Evolutionary conservation across 257 asterid species (phyloP), one percentile per base, ranked within the genome.

Genomic region (Lycium ferocissimum): DNA sequence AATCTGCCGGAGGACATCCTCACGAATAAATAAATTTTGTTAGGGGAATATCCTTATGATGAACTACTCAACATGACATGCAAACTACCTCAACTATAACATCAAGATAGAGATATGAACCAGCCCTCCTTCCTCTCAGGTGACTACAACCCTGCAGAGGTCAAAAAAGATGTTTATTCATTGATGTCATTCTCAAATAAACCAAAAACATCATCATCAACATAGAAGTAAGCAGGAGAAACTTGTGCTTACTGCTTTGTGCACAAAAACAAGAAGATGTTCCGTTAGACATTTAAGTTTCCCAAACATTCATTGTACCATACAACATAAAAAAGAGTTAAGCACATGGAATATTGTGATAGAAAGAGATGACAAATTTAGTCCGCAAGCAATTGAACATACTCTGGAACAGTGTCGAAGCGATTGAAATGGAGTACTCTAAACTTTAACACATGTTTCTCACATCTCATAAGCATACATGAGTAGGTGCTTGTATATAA

Each of bases 91-190:
- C 91, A 84, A 95, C 93, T 84, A 91, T 94, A 61, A 90, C 98
- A 92, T 96, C 99, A 85, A 96, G 95, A 89, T 92, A 96, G 87
- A 96, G 90, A 84, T 89, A 92, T 67, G 99, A 95, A 57, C 99
- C 99, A 37, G 99, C 99, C 84, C 97, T 94, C 87, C 98, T 92
- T 85, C 97, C 99, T 90, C 99, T 91, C 59, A 96, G 92, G 87
- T 89, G 98, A 85, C 88, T 90, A 88, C 92, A 95, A 67, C 98
- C 98, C 98, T 96, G 85, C 85, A 86, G 56, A 88, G 89, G 83
- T 85, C 89, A 89, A 81, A 69, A 33, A 59, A 54, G 35, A 87
- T 45, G 63, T 76, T 75, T 73, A 59, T 20, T 73, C 47, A 67
- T 78, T 26, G 20, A 49, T 22, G 61, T 54, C 65, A 53, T 53